Percentiles rank a stretch among this genome's conserved stretches.
Conservation (phyloP, 331 rosid species). For the Dryas integrifolia region DNA sequence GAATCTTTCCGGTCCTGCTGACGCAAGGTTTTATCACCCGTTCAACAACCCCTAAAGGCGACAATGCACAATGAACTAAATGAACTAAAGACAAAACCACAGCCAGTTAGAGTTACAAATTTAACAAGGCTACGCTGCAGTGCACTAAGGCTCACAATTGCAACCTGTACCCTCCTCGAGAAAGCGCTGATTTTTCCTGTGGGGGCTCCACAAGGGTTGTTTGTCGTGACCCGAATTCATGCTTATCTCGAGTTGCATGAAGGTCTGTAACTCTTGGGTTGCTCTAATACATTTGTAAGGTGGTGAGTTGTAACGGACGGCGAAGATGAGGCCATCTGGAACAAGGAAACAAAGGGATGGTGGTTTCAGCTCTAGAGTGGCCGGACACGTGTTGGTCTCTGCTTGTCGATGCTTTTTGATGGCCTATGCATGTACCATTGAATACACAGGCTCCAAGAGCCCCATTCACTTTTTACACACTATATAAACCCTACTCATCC, state of each 20-base stretch:
- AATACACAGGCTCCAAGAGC: constrained; percentile 20
- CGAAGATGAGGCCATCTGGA: constrained; percentile 30
- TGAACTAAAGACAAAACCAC: not conserved
- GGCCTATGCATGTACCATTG: constrained; percentile 50
- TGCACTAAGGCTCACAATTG: constrained; percentile 14
- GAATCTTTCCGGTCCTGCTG: constrained; percentile 1
- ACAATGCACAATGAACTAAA: not conserved
- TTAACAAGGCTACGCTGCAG: not conserved
- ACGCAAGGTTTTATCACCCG: not conserved
- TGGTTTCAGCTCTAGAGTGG: constrained; percentile 31
- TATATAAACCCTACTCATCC: constrained; percentile 34
- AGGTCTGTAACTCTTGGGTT: not conserved
- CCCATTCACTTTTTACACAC: not conserved
- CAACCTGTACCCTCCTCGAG: constrained; percentile 22
- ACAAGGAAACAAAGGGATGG: constrained; percentile 15
- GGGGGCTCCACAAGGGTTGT: constrained; percentile 27
- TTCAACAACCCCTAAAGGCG: not conserved
- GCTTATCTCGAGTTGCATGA: constrained; percentile 37
- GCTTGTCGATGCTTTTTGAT: constrained; percentile 26
- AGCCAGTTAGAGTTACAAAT: constrained; percentile 8
- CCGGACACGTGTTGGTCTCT: constrained; percentile 46
- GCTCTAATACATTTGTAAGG: constrained; percentile 12
- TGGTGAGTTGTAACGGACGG: constrained; percentile 28
- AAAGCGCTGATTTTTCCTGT: constrained; percentile 9
- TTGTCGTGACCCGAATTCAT: constrained; percentile 8